Base-by-base conservation (phyloP, 495 filamentous ascomycete genomes). In the Penicilliopsis zonata region DNA sequence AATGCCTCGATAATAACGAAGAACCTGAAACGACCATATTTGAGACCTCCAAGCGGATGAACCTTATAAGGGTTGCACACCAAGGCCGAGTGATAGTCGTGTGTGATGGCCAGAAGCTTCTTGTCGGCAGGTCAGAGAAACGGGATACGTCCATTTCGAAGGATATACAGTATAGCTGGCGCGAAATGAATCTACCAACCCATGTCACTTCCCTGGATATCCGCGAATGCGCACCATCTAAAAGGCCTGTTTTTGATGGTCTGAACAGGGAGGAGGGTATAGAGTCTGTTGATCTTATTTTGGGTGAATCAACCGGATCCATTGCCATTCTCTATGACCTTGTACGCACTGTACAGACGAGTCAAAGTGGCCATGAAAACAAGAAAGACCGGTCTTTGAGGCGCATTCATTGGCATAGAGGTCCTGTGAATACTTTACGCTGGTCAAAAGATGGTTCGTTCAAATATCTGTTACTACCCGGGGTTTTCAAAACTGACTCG, bases 361-460 rank as follows among this genome's bases (percentile, higher is more conserved):
- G 34, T 18, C 37, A 39, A 7, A 61, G 63, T 27, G 53, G 46
- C 38, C 28, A n/a, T 22, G 52, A 44, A 36, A 50, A 49, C 13
- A 48, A 47, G 5, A 78, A 72, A 43, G 59, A 41, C 34, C 39
- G 35, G 31, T 33, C 43, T 15, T 57, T 55, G n/a, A 53, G 61
- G n/a, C 53, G 56, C 16, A 58, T 88, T 16, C 92, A 96, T 49
- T 99, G 90, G 90, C 90, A 99, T 54, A 71, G 92, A 44, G 74
- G 76, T 34, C 69, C 75, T 16, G 87, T 93, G 2, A 72, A 72
- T 43, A 68, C 80, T 6, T 65, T 93, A 24, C 87, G 86, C 49
- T 95, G 82, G 79, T 92, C 88, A 14, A 64, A 59, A 44, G 88
- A 96, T 67, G 92, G 90, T 90, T 71, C 43, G 74, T 52, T 33